Evolutionary conservation across 345 rosid genomes (phyloP).

Genomic region (Acer campestre): DNA sequence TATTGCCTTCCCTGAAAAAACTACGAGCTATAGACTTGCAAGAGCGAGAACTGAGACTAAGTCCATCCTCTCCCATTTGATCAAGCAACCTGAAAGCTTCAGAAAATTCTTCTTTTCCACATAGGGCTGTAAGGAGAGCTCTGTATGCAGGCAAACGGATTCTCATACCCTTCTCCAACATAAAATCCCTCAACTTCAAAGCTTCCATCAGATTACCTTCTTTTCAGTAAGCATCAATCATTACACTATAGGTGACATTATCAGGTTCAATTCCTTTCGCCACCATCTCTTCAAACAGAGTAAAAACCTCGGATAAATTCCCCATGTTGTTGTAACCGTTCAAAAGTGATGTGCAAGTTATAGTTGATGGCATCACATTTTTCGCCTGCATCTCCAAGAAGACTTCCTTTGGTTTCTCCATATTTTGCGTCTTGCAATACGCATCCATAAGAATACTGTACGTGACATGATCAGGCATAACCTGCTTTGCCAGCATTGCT

Average conservation of each 20-base stretch:
- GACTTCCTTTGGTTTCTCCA: slow-evolving; percentile 32
- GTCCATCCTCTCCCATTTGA: slow-evolving; percentile 15
- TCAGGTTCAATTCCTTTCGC: slow-evolving; percentile 30
- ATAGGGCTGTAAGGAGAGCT: background rate
- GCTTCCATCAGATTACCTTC: slow-evolving; percentile 25
- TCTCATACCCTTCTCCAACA: slow-evolving; percentile 16
- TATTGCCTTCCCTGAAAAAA: background rate
- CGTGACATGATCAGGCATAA: slow-evolving; percentile 30
- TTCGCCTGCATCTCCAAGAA: slow-evolving; percentile 31
- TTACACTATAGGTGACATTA: slow-evolving; percentile 17
- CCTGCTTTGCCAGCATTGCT: slow-evolving; percentile 25
- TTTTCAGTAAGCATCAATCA: slow-evolving; percentile 39
- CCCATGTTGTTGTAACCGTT: slow-evolving; percentile 32
- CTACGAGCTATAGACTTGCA: background rate
- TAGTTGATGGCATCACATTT: slow-evolving; percentile 29
- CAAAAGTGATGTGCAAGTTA: slow-evolving; percentile 29
- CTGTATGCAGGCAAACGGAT: background rate
- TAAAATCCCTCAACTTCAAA: slow-evolving; percentile 14
- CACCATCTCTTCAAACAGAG: slow-evolving; percentile 32
- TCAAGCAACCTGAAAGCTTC: slow-evolving; percentile 9
- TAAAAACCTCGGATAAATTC: slow-evolving; percentile 24
- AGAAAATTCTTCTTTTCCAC: slow-evolving; percentile 10
- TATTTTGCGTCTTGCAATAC: slow-evolving; percentile 31
- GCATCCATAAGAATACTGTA: slow-evolving; percentile 30
- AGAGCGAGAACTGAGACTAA: background rate